phyloP scores from a whole-genome alignment of 345 rosid species.

The Syzygium oleosum region DNA sequence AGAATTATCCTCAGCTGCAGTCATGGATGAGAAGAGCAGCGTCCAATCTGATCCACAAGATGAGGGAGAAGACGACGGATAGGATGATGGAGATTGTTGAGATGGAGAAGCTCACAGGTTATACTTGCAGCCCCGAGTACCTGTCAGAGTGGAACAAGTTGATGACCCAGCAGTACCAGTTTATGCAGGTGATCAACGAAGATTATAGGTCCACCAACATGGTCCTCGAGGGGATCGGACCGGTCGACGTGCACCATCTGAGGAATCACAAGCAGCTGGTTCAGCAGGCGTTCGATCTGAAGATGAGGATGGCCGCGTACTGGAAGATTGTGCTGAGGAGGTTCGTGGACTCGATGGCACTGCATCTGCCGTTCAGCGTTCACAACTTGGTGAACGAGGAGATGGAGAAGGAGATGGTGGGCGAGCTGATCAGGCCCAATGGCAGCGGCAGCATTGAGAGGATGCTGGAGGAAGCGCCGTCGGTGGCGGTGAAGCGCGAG shows the following conservation, averaged over 20 bases:
- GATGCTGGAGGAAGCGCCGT: constrained; percentile 20
- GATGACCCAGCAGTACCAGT: background rate
- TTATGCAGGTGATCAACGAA: background rate
- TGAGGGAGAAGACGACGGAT: constrained; percentile 9
- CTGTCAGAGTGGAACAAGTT: constrained; percentile 10
- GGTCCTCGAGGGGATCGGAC: constrained; percentile 3
- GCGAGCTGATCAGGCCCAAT: constrained; percentile 4
- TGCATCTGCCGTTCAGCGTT: constrained; percentile 7
- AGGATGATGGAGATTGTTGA: constrained; percentile 20
- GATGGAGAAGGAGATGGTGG: constrained; percentile 4
- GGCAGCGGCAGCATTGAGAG: constrained; percentile 9
- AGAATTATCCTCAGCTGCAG: constrained; percentile 13
- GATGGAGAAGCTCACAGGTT: constrained; percentile 31
- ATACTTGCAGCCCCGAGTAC: constrained; percentile 22
- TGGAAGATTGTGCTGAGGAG: constrained; percentile 22
- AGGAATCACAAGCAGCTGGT: background rate
- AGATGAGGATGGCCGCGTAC: constrained; percentile 19
- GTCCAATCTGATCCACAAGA: constrained; percentile 7
- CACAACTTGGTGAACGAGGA: constrained; percentile 8
- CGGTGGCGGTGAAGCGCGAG: constrained; percentile 11
- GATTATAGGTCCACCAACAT: background rate
- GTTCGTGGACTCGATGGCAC: constrained; percentile 14
- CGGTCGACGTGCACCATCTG: background rate
- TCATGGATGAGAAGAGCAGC: constrained; percentile 5
- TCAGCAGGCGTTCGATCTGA: constrained; percentile 16